Conservation (phyloP, 306 rosid genomes). For the Gillenia trifoliata region DNA sequence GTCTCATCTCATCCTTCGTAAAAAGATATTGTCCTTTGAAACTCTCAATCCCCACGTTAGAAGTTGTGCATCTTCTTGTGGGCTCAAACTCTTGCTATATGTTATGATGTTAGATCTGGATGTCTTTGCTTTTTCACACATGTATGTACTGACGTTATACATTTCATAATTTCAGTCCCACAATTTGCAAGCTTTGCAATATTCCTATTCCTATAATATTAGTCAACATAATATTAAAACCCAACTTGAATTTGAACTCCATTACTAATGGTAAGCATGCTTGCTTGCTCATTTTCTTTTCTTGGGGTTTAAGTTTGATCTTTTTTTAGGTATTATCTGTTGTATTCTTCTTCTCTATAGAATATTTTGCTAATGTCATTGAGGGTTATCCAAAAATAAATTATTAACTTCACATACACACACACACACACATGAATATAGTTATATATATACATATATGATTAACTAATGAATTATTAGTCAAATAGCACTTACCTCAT, state of each 20-base stretch:
- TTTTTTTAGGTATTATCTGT: background rate
- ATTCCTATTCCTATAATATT: background rate
- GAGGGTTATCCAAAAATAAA: background rate
- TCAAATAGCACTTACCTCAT: background rate
- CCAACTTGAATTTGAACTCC: background rate
- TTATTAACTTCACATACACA: background rate
- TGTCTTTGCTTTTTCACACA: conserved; percentile 6
- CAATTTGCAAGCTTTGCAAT: background rate
- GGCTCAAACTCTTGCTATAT: background rate
- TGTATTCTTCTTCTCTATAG: background rate
- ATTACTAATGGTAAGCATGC: background rate
- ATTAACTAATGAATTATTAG: background rate
- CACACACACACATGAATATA: background rate
- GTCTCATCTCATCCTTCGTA: background rate
- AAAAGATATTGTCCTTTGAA: conserved; percentile 3
- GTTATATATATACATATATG: background rate
- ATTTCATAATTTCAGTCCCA: background rate
- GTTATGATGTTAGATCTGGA: background rate
- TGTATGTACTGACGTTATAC: background rate
- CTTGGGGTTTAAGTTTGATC: background rate
- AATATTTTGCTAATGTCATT: background rate
- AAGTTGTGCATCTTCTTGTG: conserved; percentile 1
- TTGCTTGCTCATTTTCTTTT: background rate
- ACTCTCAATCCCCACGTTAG: background rate
- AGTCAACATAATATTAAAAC: background rate